A percentile compares a stretch with the other conserved stretches of the same genome.
These are phyloP conservation scores for Amanita muscaria DNA, from an alignment of 768 basidiomycete species.

Conservation along the genomic window DNA sequence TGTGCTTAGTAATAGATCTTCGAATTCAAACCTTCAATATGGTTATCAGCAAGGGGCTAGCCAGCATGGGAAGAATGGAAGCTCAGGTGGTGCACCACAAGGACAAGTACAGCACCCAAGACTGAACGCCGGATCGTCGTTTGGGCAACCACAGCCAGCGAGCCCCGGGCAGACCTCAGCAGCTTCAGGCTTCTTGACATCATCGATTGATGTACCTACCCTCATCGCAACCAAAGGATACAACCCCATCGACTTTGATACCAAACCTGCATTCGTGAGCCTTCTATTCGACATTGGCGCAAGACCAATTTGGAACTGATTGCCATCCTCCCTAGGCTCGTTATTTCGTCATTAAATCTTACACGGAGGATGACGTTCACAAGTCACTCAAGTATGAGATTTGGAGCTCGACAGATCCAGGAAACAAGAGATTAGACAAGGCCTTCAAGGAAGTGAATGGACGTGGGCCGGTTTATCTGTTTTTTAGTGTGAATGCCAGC, in stretches of 20 bases:
- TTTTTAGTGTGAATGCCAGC: conserved; percentile 97
- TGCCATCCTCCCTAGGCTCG: conserved; percentile 56
- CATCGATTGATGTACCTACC: conserved; percentile 81
- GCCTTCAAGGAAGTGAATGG: conserved; percentile 94
- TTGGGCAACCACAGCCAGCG: conserved; percentile 20
- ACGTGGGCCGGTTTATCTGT: conserved; percentile 91
- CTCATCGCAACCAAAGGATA: conserved; percentile 85
- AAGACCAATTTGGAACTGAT: background rate
- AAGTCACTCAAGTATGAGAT: conserved; percentile 97
- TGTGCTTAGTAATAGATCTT: conserved; percentile 43
- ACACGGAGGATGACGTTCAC: conserved; percentile 98
- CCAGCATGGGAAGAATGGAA: conserved; percentile 25
- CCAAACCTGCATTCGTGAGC: conserved; percentile 67
- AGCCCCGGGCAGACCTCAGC: conserved; percentile 32
- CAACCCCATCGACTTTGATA: conserved; percentile 81
- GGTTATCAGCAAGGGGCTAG: conserved; percentile 41
- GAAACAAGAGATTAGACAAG: conserved; percentile 94
- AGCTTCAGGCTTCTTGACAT: conserved; percentile 40
- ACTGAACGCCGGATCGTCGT: conserved; percentile 28
- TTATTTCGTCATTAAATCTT: conserved; percentile 97
- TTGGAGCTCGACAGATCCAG: conserved; percentile 95
- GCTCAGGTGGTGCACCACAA: conserved; percentile 46
- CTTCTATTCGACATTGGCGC: conserved; percentile 4
- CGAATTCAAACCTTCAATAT: conserved; percentile 65
- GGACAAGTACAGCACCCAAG: conserved; percentile 41